Evolutionary conservation across 495 filamentous ascomycete species (phyloP), one percentile per base, ranked within the genome.

Genomic region (Elasticomyces elasticus): DNA sequence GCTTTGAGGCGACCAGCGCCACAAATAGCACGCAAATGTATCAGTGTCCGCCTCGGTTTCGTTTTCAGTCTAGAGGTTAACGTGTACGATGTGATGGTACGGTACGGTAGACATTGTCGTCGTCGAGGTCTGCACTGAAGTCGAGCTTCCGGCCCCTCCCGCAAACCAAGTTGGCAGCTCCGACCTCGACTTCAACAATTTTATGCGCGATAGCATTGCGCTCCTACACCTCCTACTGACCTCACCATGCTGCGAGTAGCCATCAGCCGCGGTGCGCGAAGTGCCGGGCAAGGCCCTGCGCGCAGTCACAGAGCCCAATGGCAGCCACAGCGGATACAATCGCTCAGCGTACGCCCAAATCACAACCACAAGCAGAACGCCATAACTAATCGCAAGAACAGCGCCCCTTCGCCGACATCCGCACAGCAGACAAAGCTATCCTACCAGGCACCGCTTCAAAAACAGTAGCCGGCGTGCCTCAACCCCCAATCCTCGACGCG

Each of bases 401-500:
- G 80, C 75, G 79, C 70, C 74, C 62, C 62, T 86, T 74, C 58
- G 79, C 79, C 64, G 73, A 80, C 62, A 63, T 69, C 41, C 79
- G 76, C 58, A 79, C 77, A 56, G 66, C 55, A 13, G 63, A 69
- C 45, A 42, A 64, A 44, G 69, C 74, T 23, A 73, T 75, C 27
- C 67, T 83, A n/a, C 82, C 83, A 26, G 73, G 78, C 24, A 75
- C 78, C 42, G 73, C 76, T 58, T 82, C 75, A 43, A 66, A 69
- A 24, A 75, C 76, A n/a, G 64, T 66, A 55, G 67, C 74, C 28
- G 68, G 75, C 49, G 30, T 68, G 73, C 51, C 73, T 72, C 54
- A 68, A 72, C 44, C 73, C 72, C 23, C 69, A 75, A 22, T 70
- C 70, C 27, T 69, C 69, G 51, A 71, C 64, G 56, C 61, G 51